phyloP scores from a whole-genome alignment of 805 yeast genomes.

The Candida krabiensis region DNA sequence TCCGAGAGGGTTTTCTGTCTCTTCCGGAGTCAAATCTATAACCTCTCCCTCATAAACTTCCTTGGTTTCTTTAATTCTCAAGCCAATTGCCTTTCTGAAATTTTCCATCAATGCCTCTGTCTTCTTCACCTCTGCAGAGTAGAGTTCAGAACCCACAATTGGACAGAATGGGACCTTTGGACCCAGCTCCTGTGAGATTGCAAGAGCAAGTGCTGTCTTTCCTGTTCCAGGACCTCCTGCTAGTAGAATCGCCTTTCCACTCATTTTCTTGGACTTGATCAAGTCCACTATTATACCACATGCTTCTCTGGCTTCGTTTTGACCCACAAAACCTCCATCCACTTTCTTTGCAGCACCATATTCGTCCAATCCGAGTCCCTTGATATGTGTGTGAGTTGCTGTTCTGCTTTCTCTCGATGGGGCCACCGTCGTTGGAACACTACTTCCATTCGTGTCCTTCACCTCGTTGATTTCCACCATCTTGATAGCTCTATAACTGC shows the following conservation, averaged over 20 bases:
- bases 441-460: constrained; percentile 42
- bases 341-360: constrained; percentile 77
- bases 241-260: constrained; percentile 91
- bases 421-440: constrained; percentile 13
- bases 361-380: constrained; percentile 96
- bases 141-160: constrained; percentile 91
- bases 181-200: constrained; percentile 72
- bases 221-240: constrained; percentile 99
- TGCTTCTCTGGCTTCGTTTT: constrained; percentile 89
- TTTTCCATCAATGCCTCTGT: constrained; percentile 97
- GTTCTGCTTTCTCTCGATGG: constrained; percentile 31
- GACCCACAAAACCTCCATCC: constrained; percentile 97
- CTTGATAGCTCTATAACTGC: not conserved
- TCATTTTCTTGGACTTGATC: constrained; percentile 92
- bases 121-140: constrained; percentile 86
- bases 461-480: constrained; percentile 84
- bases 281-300: constrained; percentile 92
- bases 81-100: constrained; percentile 92
- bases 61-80: constrained; percentile 93
- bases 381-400: constrained; percentile 98
- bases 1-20: constrained; percentile 94
- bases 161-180: constrained; percentile 91
- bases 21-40: constrained; percentile 80
- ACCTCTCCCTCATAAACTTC: constrained; percentile 99
- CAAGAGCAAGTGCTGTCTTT: constrained; percentile 98